Conservation (phyloP, 805 yeast genomes). For the Pachysolen tannophilus region DNA sequence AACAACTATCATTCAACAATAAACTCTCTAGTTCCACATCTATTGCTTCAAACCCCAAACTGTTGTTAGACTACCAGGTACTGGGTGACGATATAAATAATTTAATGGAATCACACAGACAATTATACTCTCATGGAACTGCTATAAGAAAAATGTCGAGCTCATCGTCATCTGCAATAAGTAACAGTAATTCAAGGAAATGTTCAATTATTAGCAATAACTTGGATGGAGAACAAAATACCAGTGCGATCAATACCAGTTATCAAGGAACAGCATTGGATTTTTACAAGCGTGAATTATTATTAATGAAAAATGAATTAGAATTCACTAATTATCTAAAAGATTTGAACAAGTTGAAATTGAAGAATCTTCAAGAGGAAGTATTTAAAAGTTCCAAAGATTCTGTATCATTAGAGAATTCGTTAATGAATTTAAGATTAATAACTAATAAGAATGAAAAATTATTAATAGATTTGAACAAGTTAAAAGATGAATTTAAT, state of each 20-base stretch:
- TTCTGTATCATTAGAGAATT: conserved; percentile 16
- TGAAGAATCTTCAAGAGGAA: conserved; percentile 4
- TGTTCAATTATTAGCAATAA: too few species aligned
- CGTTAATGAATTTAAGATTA: conserved; percentile 18
- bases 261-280: conserved; percentile 22
- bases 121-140: too few species aligned
- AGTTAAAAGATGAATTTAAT: conserved; percentile 21
- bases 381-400: not conserved
- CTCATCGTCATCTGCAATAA: too few species aligned
- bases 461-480: conserved; percentile 19
- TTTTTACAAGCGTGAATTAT: conserved; percentile 49
- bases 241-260: not conserved
- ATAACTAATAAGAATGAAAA: conserved; percentile 17
- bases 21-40: too few species aligned
- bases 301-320: conserved; percentile 50
- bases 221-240: not conserved
- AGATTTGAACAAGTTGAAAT: conserved; percentile 23
- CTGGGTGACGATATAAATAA: conserved; percentile 5
- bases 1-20: too few species aligned
- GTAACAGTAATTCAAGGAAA: too few species aligned
- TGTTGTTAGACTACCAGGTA: conserved; percentile 1
- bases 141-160: too few species aligned
- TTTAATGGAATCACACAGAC: conserved; percentile 14
- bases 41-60: too few species aligned
- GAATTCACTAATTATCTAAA: conserved; percentile 51